Evolutionary conservation across 1,284 basidiomycete species (phyloP).

Genomic region (Puccinia novopanici): DNA sequence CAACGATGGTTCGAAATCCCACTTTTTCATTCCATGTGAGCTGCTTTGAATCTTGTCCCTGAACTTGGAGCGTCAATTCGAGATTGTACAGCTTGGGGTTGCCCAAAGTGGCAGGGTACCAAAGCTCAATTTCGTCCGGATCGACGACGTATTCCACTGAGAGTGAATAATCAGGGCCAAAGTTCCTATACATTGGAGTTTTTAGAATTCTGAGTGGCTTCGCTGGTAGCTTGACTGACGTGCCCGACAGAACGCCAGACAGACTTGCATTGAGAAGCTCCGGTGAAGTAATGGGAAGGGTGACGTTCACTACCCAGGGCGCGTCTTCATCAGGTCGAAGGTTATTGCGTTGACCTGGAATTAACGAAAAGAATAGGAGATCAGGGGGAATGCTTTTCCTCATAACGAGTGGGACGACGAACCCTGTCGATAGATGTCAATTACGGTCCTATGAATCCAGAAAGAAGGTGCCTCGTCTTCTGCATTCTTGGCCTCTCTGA

Average conservation of each 20-base stretch:
- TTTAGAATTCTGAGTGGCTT: constrained; percentile 4
- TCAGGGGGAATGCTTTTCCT: neutral
- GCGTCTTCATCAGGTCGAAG: constrained; percentile 54
- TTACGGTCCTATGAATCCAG: constrained; percentile 41
- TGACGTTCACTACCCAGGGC: constrained; percentile 56
- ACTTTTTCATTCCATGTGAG: constrained; percentile 51
- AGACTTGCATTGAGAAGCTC: constrained; percentile 49
- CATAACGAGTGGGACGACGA: too few relatives aligned
- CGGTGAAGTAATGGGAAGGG: constrained; percentile 52
- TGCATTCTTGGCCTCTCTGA: neutral
- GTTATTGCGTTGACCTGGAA: constrained; percentile 54
- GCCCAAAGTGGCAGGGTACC: constrained; percentile 55
- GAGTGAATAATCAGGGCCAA: constrained; percentile 49
- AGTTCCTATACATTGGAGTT: constrained; percentile 49
- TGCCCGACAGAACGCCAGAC: constrained; percentile 36
- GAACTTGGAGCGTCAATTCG: constrained; percentile 45
- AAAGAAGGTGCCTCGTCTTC: neutral
- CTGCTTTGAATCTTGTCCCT: constrained; percentile 31
- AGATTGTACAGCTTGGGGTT: constrained; percentile 53
- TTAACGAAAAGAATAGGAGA: neutral
- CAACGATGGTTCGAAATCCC: constrained; percentile 55
- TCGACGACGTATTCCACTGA: constrained; percentile 52
- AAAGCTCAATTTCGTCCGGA: constrained; percentile 52
- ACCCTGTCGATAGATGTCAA: constrained; percentile 48
- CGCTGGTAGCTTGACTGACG: constrained; percentile 33